Base-by-base conservation (phyloP, 768 basidiomycete species). In the Steccherinum ochraceum region DNA sequence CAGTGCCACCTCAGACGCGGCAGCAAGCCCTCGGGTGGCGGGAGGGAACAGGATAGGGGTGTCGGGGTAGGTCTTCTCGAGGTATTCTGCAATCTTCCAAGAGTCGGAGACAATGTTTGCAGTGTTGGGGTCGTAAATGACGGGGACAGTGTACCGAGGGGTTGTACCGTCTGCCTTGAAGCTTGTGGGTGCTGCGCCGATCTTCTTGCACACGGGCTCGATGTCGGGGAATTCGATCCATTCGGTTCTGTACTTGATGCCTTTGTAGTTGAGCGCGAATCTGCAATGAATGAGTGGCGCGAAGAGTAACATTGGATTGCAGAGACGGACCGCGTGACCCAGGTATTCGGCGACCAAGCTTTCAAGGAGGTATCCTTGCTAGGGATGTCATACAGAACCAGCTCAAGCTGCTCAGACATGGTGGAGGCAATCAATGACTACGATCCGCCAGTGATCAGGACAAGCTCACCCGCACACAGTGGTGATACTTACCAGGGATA, bases 181-280 rank as follows among this genome's bases (percentile, higher is more conserved):
- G 3, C 48, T 19, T 0, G 71, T 74, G 2, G 74, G 68, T 2
- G 58, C 51, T 11, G 70, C 66, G 0, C 69, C 67, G 7, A 71
- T 42, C 48, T 67, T 60, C 48, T 65, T 66, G 63, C 61, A 63
- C 39, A 56, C 59, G 1, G 43, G 19, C 51, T 61, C 69, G 46
- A 82, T 74, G 42, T 80, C 74, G 2, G 73, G 72, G 50, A 69
- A 75, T 49, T 78, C 75, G 48, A 79, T 52, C 71, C 72, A 75
- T 42, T 71, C 66, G 5, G 76, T 77, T 51, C 65, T 67, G 63
- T 73, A 72, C 3, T 69, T 56, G n/a, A 71, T 50, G 25, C 61
- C 57, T 54, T 75, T 73, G 60, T 62, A 60, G 47, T 70, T 71
- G 45, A 71, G 56, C 13, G 64, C 66, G 46, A 62, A 67, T 52